Conservation (phyloP, 1,284 basidiomycete species). For the Microstroma glucosiphilum region DNA sequence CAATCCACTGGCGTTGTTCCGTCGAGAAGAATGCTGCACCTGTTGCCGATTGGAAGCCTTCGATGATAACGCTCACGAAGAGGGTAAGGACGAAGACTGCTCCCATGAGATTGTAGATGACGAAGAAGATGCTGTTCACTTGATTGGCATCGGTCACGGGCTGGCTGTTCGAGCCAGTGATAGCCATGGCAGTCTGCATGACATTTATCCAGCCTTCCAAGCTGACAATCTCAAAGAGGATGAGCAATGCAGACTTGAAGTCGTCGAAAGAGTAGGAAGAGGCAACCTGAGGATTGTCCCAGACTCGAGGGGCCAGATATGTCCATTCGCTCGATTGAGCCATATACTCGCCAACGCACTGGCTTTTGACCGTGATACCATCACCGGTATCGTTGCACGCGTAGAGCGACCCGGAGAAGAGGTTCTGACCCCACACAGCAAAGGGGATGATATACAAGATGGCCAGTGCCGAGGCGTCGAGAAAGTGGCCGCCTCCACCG, state of each 20-base stretch:
- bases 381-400: constrained; percentile 67
- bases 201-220: constrained; percentile 92
- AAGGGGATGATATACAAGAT: constrained; percentile 91
- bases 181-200: constrained; percentile 73
- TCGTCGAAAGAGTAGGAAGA: constrained; percentile 86
- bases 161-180: constrained; percentile 58
- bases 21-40: constrained; percentile 67
- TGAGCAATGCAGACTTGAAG: constrained; percentile 77
- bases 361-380: constrained; percentile 57
- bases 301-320: constrained; percentile 74
- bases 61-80: constrained; percentile 76
- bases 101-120: constrained; percentile 87
- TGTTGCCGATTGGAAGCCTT: constrained; percentile 79
- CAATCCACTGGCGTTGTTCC: constrained; percentile 91
- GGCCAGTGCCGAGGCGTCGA: constrained; percentile 87
- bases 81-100: constrained; percentile 64
- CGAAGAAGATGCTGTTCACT: constrained; percentile 75
- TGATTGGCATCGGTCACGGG: constrained; percentile 39
- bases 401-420: constrained; percentile 80
- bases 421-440: constrained; percentile 92
- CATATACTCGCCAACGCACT: constrained; percentile 71
- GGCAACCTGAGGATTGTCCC: constrained; percentile 77
- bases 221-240: constrained; percentile 93
- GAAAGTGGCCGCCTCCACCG: constrained; percentile 74
- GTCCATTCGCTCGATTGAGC: constrained; percentile 55